Evolutionary conservation across 2,329 filamentous ascomycete genomes (phyloP).

Genomic region (Aspergillus alliaceus): DNA sequence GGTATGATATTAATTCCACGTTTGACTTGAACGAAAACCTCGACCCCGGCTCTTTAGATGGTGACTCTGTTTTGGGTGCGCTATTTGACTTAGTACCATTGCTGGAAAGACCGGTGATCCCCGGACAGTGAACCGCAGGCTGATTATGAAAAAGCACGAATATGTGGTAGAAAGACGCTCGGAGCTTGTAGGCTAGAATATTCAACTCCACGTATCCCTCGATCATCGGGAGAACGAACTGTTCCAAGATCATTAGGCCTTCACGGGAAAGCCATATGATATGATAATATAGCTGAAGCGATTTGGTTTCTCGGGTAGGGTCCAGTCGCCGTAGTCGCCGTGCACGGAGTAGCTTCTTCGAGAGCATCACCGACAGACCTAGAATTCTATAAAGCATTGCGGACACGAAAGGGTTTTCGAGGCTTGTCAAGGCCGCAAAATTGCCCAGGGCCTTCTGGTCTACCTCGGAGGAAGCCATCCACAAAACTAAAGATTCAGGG

Average conservation of each 20-base stretch:
- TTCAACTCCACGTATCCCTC: conserved; percentile 77
- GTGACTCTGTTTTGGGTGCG: conserved; percentile 23
- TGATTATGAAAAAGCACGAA: conserved; percentile 96
- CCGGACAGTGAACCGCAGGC: conserved; percentile 68
- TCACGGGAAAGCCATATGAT: conserved; percentile 96
- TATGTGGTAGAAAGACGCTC: conserved; percentile 93
- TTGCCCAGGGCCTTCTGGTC: conserved; percentile 95
- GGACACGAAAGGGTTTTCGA: conserved; percentile 73
- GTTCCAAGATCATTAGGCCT: conserved; percentile 81
- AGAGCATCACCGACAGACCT: conserved; percentile 84
- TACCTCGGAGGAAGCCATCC: conserved; percentile 94
- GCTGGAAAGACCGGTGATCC: conserved; percentile 44
- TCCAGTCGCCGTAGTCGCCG: conserved; percentile 82
- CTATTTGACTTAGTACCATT: conserved; percentile 29
- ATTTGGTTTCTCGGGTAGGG: conserved; percentile 72
- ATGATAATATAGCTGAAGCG: conserved; percentile 80
- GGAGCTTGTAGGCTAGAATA: conserved; percentile 85
- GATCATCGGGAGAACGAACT: conserved; percentile 82
- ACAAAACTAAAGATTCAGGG: conserved; percentile 36
- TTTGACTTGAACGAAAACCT: conserved; percentile 21
- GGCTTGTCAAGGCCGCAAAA: conserved; percentile 76
- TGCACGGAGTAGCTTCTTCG: conserved; percentile 77
- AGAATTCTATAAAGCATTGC: conserved; percentile 84
- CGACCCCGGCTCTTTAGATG: conserved; percentile 17
- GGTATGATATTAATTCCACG: conserved; percentile 14